Evolutionary conservation across 1,284 basidiomycete species (phyloP).

Genomic region (Caloboletus inedulis): DNA sequence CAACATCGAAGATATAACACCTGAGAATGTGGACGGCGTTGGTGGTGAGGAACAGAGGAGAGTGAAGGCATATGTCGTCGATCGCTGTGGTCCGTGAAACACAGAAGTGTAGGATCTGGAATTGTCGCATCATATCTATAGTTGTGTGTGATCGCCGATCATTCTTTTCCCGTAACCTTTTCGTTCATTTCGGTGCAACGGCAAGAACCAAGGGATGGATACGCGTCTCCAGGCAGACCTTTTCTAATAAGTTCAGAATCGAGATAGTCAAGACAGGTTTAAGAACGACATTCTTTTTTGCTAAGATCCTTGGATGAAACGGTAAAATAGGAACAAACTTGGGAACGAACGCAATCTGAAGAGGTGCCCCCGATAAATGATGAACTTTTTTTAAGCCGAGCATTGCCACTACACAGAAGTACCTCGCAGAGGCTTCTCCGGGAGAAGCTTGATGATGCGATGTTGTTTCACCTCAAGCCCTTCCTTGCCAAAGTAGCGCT

Average conservation of each 20-base stretch:
- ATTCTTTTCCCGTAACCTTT: not conserved
- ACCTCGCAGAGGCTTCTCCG: constrained; percentile 25
- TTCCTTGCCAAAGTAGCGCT: constrained; percentile 51
- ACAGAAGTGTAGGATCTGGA: not conserved
- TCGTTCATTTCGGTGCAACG: not conserved
- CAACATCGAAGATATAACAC: constrained; percentile 78
- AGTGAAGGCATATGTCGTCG: constrained; percentile 70
- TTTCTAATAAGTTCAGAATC: constrained; percentile 2
- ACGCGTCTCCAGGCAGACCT: not conserved
- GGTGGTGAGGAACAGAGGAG: constrained; percentile 72
- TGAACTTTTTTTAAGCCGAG: not conserved
- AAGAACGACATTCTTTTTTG: not conserved
- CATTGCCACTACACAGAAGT: not conserved
- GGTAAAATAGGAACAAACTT: constrained; percentile 11
- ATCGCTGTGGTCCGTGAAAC: constrained; percentile 54
- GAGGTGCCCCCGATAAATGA: not conserved
- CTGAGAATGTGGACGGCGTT: constrained; percentile 84
- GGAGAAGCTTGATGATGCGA: constrained; percentile 45
- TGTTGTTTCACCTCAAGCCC: constrained; percentile 47
- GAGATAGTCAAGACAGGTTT: constrained; percentile 3
- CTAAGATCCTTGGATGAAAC: constrained; percentile 6
- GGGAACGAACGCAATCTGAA: constrained; percentile 9
- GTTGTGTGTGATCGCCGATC: not conserved
- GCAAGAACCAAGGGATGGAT: not conserved
- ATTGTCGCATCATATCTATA: not conserved